Evolutionary conservation across 768 basidiomycete species (phyloP), one percentile per base, ranked within the genome.

Genomic region (Panaeolus papilionaceus): DNA sequence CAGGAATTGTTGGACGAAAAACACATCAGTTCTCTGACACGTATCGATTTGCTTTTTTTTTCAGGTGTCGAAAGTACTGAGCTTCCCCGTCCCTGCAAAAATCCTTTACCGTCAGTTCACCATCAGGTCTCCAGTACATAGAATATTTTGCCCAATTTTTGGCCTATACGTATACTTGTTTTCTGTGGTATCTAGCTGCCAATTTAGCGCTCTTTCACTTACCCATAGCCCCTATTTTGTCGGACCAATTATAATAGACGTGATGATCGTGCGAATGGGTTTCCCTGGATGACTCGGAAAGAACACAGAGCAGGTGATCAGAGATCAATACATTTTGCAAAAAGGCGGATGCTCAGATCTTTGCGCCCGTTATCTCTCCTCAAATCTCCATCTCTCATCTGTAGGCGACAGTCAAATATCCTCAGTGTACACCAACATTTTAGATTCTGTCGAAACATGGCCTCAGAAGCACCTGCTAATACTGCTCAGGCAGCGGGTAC

Each of bases 401-500:
- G 44, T 69, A 64, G 62, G 26, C 70, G 47, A 51, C 68, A 54
- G 62, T 64, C 61, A 49, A 63, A 42, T 26, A 11, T 61, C 47
- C 66, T 44, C 62, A 61, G 58, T 23, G 49, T 54, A 64, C 68
- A 66, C 58, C 39, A 64, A 20, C 68, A 65, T 26, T 61, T 61
- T 39, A 44, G 44, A 68, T 73, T 70, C 44, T 67, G 67, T 67
- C 72, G 77, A 70, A 75, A 69, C 51, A 85, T 86, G 84, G 80
- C 84, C 23, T 76, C 83, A 40, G 83, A 83, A 72, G 65, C 78
- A 51, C 69, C 80, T 38, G 80, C 81, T 66, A 58, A 58, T 58
- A 33, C 54, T 58, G 54, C 54, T 37, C 81, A 84, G 64, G 65
- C 81, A 63, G 75, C 81, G 39, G 83, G 82, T 44, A 82, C 83